Conservation (phyloP, 352 stramenopile species). For the Globisporangium radiosum region DNA sequence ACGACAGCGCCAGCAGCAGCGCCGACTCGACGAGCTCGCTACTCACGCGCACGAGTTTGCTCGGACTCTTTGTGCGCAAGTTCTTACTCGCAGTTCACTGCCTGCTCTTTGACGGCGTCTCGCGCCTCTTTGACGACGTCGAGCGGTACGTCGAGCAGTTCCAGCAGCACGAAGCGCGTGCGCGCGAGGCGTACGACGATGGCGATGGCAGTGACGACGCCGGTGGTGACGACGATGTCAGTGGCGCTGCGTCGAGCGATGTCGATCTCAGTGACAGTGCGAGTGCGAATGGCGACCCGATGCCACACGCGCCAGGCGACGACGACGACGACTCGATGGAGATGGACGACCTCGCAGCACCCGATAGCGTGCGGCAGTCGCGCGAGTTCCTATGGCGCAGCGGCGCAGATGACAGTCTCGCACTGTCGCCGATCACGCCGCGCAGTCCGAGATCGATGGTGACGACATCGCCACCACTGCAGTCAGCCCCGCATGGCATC, state of each 20-base stretch:
- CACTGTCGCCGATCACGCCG: constrained; percentile 4
- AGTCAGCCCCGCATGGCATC: no score
- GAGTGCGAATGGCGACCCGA: background rate
- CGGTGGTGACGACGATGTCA: background rate
- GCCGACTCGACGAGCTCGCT: constrained; percentile 39
- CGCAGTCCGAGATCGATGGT: background rate
- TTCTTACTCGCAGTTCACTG: constrained; percentile 57
- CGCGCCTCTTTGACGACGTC: constrained; percentile 57
- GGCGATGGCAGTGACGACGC: background rate
- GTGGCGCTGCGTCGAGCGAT: background rate
- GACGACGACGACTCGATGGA: constrained; percentile 6
- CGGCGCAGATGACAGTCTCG: constrained; percentile 22
- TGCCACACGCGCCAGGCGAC: background rate
- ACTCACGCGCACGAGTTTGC: constrained; percentile 43
- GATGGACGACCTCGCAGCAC: constrained; percentile 7
- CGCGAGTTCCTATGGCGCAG: constrained; percentile 4
- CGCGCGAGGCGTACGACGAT: background rate
- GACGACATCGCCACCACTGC: no score
- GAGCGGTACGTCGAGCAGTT: constrained; percentile 43
- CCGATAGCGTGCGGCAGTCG: background rate
- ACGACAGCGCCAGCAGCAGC: constrained; percentile 7
- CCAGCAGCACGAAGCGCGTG: constrained; percentile 21
- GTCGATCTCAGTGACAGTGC: background rate
- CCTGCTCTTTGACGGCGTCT: constrained; percentile 66
- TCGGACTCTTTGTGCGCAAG: constrained; percentile 64